Evolutionary conservation across 148 eudicot genomes (phyloP).

Genomic region (Vaccinium macrocarpon): DNA sequence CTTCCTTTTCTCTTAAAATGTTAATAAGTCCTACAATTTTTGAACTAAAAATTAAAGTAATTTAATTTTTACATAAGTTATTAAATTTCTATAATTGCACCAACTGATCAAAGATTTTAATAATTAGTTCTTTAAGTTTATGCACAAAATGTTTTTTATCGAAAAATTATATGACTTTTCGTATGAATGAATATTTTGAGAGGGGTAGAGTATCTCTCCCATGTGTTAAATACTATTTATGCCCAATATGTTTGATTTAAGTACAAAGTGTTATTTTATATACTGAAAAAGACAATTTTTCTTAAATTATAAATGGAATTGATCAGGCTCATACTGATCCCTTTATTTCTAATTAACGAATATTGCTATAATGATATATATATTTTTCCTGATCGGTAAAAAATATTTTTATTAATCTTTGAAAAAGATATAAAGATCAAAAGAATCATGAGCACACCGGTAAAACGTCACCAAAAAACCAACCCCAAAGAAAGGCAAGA

Average conservation of each 20-base stretch:
- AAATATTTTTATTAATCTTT: too few species aligned
- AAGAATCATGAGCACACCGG: too few species aligned
- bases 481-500: too few species aligned
- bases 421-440: too few species aligned
- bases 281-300: too few species aligned
- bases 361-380: neutral
- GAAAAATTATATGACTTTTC: neutral
- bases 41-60: neutral
- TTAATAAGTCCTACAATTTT: neutral
- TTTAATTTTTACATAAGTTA: neutral
- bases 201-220: neutral
- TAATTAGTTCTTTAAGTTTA: neutral
- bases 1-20: neutral
- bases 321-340: neutral
- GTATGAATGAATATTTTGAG: neutral
- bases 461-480: too few species aligned
- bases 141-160: neutral
- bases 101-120: neutral
- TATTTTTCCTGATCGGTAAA: neutral
- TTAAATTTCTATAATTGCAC: neutral
- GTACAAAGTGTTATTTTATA: too few species aligned
- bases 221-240: neutral
- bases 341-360: neutral
- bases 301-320: too few species aligned
- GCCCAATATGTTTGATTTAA: too few species aligned